Evolutionary conservation across 495 filamentous ascomycete species (phyloP).

Genomic region (Lepidopterella palustris): DNA sequence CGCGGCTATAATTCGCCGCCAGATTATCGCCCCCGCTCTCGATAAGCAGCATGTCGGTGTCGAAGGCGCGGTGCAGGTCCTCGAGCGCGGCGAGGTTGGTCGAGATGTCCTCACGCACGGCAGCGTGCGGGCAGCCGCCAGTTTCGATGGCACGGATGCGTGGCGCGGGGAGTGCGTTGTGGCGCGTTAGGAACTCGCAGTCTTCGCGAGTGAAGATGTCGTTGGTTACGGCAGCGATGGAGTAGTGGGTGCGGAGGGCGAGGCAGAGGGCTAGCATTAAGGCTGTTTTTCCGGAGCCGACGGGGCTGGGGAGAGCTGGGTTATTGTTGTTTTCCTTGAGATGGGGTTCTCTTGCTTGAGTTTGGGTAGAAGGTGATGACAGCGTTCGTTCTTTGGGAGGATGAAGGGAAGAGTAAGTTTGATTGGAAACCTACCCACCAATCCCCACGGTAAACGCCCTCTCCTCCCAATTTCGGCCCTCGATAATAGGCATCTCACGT

Average conservation of each 20-base stretch:
- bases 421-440: constrained; percentile 71
- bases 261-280: constrained; percentile 87
- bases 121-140: constrained; percentile 94
- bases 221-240: constrained; percentile 93
- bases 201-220: constrained; percentile 98
- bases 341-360: background rate
- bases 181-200: constrained; percentile 86
- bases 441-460: constrained; percentile 93
- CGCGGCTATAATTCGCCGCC: constrained; percentile 89
- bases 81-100: constrained; percentile 90
- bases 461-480: constrained; percentile 82
- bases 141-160: constrained; percentile 97
- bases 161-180: constrained; percentile 70
- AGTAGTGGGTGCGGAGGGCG: constrained; percentile 67
- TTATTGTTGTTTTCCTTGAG: background rate
- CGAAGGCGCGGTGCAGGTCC: constrained; percentile 69
- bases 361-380: background rate
- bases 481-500: constrained; percentile 88
- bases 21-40: constrained; percentile 95
- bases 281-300: constrained; percentile 95
- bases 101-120: constrained; percentile 93
- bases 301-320: constrained; percentile 54
- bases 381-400: background rate
- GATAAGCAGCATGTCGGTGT: constrained; percentile 73
- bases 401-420: background rate